Conservation (phyloP, 1,139 yeast species). For the Taiozyma sp. region DNA sequence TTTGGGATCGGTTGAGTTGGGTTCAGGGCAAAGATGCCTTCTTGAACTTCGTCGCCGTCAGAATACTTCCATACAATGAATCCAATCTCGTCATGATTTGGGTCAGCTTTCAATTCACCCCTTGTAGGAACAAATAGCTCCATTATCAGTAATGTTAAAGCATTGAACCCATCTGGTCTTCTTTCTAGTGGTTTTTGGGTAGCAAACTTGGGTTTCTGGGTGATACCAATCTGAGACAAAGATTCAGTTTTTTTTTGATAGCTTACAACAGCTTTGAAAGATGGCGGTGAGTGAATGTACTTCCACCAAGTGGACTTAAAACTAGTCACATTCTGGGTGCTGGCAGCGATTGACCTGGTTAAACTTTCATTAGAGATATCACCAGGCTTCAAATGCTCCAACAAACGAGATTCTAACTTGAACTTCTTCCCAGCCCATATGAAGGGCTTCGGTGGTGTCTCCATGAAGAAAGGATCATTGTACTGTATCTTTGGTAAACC, state of each 20-base stretch:
- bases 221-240: conserved; percentile 46
- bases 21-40: conserved; percentile 14
- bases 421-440: conserved; percentile 66
- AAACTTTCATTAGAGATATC: conserved; percentile 19
- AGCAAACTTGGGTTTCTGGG: conserved; percentile 30
- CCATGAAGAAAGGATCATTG: conserved; percentile 55
- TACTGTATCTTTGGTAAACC: conserved; percentile 53
- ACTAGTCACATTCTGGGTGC: not conserved
- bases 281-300: conserved; percentile 38
- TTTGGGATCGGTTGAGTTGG: conserved; percentile 6
- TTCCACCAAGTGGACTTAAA: conserved; percentile 28
- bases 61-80: conserved; percentile 64
- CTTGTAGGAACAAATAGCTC: conserved; percentile 66
- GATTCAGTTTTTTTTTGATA: conserved; percentile 4
- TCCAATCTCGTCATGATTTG: conserved; percentile 50
- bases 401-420: conserved; percentile 24
- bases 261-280: conserved; percentile 27
- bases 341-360: conserved; percentile 1
- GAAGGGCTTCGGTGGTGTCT: conserved; percentile 55
- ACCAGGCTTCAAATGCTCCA: conserved; percentile 23
- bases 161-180: conserved; percentile 41
- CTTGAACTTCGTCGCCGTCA: conserved; percentile 30
- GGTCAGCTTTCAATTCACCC: conserved; percentile 56
- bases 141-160: conserved; percentile 50
- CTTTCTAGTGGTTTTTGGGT: conserved; percentile 29